Conservation (phyloP, 2,329 filamentous ascomycete genomes). For the Berkeleyomyces rouxiae region DNA sequence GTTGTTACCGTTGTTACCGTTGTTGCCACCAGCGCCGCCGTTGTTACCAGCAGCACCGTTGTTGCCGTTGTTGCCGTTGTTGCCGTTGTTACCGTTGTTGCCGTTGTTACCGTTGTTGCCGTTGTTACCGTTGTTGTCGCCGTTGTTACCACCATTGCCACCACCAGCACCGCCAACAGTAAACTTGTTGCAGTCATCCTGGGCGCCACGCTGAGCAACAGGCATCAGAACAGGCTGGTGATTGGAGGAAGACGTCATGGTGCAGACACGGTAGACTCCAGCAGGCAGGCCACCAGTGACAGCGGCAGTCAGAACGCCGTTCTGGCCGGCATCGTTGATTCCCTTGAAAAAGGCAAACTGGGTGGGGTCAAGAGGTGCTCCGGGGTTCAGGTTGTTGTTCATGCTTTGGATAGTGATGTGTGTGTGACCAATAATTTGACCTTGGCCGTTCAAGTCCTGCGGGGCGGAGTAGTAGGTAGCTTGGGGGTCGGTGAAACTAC, state of each 20-base stretch:
- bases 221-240: constrained; percentile 52
- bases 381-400: constrained; percentile 34
- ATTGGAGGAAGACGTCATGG: constrained; percentile 45
- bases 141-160: constrained; percentile 14
- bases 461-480: constrained; percentile 45
- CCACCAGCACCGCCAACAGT: constrained; percentile 26
- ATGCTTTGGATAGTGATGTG: constrained; percentile 42
- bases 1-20: constrained; percentile 12
- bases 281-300: constrained; percentile 42
- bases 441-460: constrained; percentile 31
- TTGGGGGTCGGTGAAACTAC: constrained; percentile 44
- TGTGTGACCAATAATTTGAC: constrained; percentile 40
- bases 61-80: constrained; percentile 15
- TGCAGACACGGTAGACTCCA: constrained; percentile 49
- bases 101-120: constrained; percentile 16
- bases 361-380: constrained; percentile 32
- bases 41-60: constrained; percentile 9
- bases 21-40: constrained; percentile 13
- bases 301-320: constrained; percentile 34
- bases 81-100: constrained; percentile 16
- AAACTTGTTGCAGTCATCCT: constrained; percentile 49
- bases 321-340: constrained; percentile 42
- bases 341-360: constrained; percentile 50
- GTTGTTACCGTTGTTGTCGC: constrained; percentile 13
- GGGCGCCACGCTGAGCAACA: constrained; percentile 47